A percentile compares a stretch with the other conserved stretches of the same genome.
Evolutionary conservation across 23 red algal species (phyloP).

Genomic region (Gracilaria domingensis): DNA sequence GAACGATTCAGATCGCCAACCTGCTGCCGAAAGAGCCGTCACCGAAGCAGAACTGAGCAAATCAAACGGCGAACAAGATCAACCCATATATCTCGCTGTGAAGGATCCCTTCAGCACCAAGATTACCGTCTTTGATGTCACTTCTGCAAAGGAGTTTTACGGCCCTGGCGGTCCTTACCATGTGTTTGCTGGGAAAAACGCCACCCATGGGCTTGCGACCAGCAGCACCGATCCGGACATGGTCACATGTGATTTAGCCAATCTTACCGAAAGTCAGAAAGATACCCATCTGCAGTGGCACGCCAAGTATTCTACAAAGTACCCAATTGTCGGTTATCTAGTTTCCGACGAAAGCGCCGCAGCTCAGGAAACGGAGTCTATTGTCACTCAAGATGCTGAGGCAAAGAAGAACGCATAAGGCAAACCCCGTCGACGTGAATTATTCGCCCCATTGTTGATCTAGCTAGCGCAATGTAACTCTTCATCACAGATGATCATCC

Average conservation of each 20-base stretch:
- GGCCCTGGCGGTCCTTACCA: constrained; percentile 95
- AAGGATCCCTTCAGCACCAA: constrained; percentile 70
- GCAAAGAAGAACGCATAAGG: constrained; percentile 39
- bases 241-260: constrained; percentile 72
- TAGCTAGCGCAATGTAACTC: constrained; percentile 14
- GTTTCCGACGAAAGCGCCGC: constrained; percentile 41
- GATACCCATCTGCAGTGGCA: constrained; percentile 93
- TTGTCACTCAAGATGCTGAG: constrained; percentile 8
- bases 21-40: constrained; percentile 26
- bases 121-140: constrained; percentile 92
- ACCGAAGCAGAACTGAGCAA: constrained; percentile 77
- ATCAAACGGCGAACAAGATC: constrained; percentile 73
- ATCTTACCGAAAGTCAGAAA: constrained; percentile 75
- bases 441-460: not conserved
- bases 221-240: constrained; percentile 78
- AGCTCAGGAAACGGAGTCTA: constrained; percentile 14
- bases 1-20: not conserved
- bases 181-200: constrained; percentile 94
- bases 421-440: constrained; percentile 16
- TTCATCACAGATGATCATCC: not conserved
- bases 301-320: constrained; percentile 86
- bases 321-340: constrained; percentile 88
- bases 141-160: constrained; percentile 83
- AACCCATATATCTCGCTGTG: constrained; percentile 81
- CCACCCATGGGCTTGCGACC: constrained; percentile 92